Evolutionary conservation across 768 basidiomycete genomes (phyloP), one percentile per base, ranked within the genome.

Genomic region (Tephrocybe sp.): DNA sequence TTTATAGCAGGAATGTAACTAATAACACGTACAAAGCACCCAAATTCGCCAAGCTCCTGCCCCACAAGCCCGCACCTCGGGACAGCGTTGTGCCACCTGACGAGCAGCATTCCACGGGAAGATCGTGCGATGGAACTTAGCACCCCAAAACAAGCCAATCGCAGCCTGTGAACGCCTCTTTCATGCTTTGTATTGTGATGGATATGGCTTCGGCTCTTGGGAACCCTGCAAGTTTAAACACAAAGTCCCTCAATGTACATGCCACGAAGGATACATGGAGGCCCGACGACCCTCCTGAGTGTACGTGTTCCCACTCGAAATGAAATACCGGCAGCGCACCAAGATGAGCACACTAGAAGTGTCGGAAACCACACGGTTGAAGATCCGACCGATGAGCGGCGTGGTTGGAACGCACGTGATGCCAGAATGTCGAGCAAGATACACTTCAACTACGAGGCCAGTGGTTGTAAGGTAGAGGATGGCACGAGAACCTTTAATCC

Each of bases 1-100:
- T 69, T 70, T 69, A 69, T 68, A 67, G 38, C 39, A 39, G 49
- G 52, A 45, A 33, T 32, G 26, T 48, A 44, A 52, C 49, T 58
- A 58, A 61, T 43, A 60, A 63, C 54, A 63, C 58, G 60, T 58
- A 61, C 58, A 57, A 58, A 61, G 57, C 42, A 49, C 16, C 48
- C 44, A 51, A 41, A 45, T 49, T 39, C 31, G 44, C 51, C 43
- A 45, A 39, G 45, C 30, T 41, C 20, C 31, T 43, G 30, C 45
- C 48, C 52, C 58, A 45, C 48, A 52, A 52, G 45, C 14, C 31
- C 23, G 23, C 10, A 38, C 14, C 39, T 50, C 42, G 35, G 32
- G 45, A 52, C 30, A 22, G 44, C 26, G 13, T 32, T 34, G 19
- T 9, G 16, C 50, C 48, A 48, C 48, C 38, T 34, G 41, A 32